Conservation (phyloP, 2,329 filamentous ascomycete genomes). For the Xylariaceae sp. region DNA sequence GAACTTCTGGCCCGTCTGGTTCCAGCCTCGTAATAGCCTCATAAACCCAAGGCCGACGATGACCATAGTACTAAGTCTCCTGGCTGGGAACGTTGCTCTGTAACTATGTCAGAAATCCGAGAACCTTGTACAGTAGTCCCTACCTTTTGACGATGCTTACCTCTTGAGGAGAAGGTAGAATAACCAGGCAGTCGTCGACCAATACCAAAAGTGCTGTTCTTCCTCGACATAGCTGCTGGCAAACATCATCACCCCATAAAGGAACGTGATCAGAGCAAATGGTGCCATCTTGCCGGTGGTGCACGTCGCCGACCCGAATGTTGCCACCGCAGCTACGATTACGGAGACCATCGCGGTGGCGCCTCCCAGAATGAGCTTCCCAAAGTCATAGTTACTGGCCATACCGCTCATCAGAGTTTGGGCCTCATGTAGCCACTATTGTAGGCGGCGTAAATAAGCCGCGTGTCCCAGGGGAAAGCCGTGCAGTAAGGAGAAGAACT, state of each 20-base stretch:
- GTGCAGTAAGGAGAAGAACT: constrained; percentile 12
- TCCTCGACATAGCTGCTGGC: constrained; percentile 97
- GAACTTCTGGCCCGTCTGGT: constrained; percentile 95
- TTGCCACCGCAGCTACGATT: constrained; percentile 15
- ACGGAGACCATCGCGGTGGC: constrained; percentile 34
- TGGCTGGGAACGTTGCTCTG: constrained; percentile 24
- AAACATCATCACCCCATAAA: constrained; percentile 90
- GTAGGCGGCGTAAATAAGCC: constrained; percentile 14
- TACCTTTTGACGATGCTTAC: constrained; percentile 20
- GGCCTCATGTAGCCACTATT: constrained; percentile 61
- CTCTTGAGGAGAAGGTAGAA: constrained; percentile 46
- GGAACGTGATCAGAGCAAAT: constrained; percentile 47
- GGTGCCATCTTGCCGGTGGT: constrained; percentile 33
- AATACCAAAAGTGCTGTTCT: constrained; percentile 99
- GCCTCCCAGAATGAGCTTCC: constrained; percentile 47
- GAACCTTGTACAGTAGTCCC: background rate
- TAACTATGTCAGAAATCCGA: constrained; percentile 4
- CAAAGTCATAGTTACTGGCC: constrained; percentile 84
- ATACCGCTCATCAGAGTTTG: constrained; percentile 81
- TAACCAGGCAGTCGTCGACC: constrained; percentile 69
- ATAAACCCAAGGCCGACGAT: constrained; percentile 53
- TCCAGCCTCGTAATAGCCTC: constrained; percentile 74
- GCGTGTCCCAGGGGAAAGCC: too few species aligned
- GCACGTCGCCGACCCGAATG: constrained; percentile 28
- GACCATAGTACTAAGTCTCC: constrained; percentile 24